A percentile compares a stretch with the other conserved stretches of the same genome.
Conservation (phyloP, 2,329 filamentous ascomycete genomes). For the Massarina eburnea region DNA sequence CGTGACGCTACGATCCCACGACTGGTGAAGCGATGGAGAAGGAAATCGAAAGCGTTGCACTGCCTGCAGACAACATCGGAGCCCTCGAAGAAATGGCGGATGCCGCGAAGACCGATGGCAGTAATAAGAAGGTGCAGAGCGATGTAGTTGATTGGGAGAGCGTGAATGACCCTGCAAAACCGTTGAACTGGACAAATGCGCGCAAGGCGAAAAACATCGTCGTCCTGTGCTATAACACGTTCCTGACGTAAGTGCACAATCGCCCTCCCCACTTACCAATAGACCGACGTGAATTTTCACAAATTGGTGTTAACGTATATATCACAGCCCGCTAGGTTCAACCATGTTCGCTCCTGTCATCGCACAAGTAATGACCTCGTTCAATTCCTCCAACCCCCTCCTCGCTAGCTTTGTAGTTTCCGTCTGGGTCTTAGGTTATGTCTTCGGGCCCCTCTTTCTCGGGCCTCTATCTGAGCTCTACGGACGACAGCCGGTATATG, state of each 20-base stretch:
- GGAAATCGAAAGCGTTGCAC: too few relatives aligned
- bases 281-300: too few relatives aligned
- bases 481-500: constrained; percentile 49
- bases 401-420: constrained; percentile 26
- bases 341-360: constrained; percentile 29
- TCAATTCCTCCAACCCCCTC: constrained; percentile 16
- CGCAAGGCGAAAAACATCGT: constrained; percentile 26
- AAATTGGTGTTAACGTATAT: not conserved
- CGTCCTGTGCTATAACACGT: constrained; percentile 26
- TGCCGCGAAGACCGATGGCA: not conserved
- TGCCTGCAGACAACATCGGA: not conserved
- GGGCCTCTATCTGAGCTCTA: constrained; percentile 31
- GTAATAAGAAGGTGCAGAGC: not conserved
- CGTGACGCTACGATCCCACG: too few relatives aligned
- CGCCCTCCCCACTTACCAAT: too few relatives aligned
- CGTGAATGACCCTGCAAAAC: constrained; percentile 26
- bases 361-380: constrained; percentile 19
- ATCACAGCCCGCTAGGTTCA: constrained; percentile 24
- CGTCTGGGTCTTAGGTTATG: constrained; percentile 30
- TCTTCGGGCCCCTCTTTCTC: constrained; percentile 28
- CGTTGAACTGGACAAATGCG: constrained; percentile 27
- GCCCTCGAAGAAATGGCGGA: not conserved
- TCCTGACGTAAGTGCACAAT: constrained; percentile 35
- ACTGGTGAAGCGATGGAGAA: too few relatives aligned
- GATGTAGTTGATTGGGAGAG: constrained; percentile 17